Conservation (phyloP, 2,329 filamentous ascomycete genomes). For the Cytospora piceae region DNA sequence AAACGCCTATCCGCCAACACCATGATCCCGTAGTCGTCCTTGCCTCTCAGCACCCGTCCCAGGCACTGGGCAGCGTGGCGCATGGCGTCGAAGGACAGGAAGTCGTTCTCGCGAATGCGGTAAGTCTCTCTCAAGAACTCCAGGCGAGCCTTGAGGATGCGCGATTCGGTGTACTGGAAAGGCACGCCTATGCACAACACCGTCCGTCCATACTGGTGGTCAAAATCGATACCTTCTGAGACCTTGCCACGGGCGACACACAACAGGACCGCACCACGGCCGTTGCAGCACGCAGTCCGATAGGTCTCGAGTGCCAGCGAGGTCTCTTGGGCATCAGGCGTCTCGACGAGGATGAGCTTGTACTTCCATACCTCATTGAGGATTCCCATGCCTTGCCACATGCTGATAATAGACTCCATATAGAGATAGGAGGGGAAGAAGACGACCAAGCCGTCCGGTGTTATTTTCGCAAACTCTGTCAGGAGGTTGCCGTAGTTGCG, state of each 20-base stretch:
- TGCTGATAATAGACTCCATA: slow-evolving; percentile 98
- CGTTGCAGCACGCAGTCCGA: slow-evolving; percentile 96
- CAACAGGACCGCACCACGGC: slow-evolving; percentile 86
- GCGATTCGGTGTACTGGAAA: slow-evolving; percentile 97
- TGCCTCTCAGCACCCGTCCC: slow-evolving; percentile 90
- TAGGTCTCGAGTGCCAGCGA: slow-evolving; percentile 95
- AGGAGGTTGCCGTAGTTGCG: slow-evolving; percentile 93
- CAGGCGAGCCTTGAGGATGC: slow-evolving; percentile 91
- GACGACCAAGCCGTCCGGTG: slow-evolving; percentile 96
- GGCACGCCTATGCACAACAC: slow-evolving; percentile 96
- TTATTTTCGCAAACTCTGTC: slow-evolving; percentile 94
- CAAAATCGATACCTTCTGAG: slow-evolving; percentile 97
- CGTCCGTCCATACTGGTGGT: slow-evolving; percentile 95
- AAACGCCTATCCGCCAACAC: slow-evolving; percentile 93
- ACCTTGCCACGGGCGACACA: slow-evolving; percentile 98
- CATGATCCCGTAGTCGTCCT: slow-evolving; percentile 99
- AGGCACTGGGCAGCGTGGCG: slow-evolving; percentile 97
- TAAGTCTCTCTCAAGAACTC: slow-evolving; percentile 98
- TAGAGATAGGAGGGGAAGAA: slow-evolving; percentile 99
- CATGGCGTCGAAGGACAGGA: slow-evolving; percentile 98
- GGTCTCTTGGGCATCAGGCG: slow-evolving; percentile 95
- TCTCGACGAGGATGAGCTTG: slow-evolving; percentile 97
- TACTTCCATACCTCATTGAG: slow-evolving; percentile 98
- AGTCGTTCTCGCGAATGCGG: slow-evolving; percentile 95
- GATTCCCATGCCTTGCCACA: slow-evolving; percentile 99